Conservation (phyloP, 139 green algal genomes). For the Tetraselmis chui region DNA sequence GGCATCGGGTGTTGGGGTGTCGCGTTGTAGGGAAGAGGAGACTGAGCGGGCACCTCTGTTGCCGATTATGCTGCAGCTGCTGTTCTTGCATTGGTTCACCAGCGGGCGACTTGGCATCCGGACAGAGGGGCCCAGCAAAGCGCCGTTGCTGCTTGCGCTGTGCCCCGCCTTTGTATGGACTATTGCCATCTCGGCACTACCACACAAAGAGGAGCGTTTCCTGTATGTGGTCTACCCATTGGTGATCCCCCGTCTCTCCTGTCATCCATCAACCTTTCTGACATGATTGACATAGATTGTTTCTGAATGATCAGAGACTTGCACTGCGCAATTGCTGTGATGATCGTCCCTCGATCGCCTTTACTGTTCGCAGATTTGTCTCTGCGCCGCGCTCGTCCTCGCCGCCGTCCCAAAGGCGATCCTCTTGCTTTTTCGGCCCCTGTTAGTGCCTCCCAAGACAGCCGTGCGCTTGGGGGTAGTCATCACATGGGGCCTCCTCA, state of each 20-base stretch:
- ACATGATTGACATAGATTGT: no score
- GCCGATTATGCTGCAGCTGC: no score
- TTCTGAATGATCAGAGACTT: no score
- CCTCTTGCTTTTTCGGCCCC: background rate
- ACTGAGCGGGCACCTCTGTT: background rate
- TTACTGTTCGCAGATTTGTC: conserved; percentile 47
- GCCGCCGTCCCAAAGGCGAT: background rate
- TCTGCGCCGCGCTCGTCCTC: conserved; percentile 13
- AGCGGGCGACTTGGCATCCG: background rate
- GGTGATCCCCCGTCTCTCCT: no score
- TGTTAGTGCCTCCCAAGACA: background rate
- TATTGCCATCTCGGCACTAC: conserved; percentile 52
- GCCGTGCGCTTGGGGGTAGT: background rate
- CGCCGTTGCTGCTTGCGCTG: conserved; percentile 43
- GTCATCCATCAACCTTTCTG: no score
- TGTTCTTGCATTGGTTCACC: background rate
- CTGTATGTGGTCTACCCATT: conserved; percentile 67
- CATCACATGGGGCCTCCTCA: background rate
- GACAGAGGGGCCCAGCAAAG: conserved; percentile 6
- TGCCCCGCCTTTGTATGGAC: conserved; percentile 60
- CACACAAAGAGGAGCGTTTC: conserved; percentile 83
- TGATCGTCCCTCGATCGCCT: no score
- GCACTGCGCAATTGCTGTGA: no score
- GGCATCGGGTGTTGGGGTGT: no score
- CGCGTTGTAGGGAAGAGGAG: no score